Evolutionary conservation across 1,284 basidiomycete genomes (phyloP), one percentile per base, ranked within the genome.

Genomic region (Phaffia rhodozyma): DNA sequence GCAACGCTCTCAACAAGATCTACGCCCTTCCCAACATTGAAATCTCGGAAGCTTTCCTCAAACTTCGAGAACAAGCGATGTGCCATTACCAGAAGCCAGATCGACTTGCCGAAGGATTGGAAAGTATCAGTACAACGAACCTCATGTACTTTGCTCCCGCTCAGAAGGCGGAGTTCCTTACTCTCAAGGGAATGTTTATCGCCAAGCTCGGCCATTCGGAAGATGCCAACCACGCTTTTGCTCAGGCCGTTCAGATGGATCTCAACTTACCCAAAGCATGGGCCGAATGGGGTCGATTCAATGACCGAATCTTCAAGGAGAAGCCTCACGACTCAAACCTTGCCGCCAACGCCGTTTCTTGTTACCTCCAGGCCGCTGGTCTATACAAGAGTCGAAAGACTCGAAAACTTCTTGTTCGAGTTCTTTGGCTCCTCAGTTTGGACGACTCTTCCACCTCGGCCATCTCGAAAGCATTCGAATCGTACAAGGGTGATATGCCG

Each of bases 101-200:
- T 68, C 94, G 97, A 75, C 83, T 97, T 67, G 86, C 89, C 67
- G 87, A 91, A 13, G 97, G 97, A 51, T 79, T 98, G 51, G 96
- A 98, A 71, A 91, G 97, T 65, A 98, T 99, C 81, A 98, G 97
- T 78, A 98, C 97, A n/a, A 99, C 96, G 30, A 99, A 99, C 75
- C 79, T 99, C 66, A 91, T 97, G 83, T 99, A 97, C 80, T 99
- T 99, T 78, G 91, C 91, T 20, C 84, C 81, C 9, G 78, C 85
- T 5, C 96, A 99, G 74, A 98, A 98, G 76, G 91, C 96, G 38
- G 96, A 99, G 75, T 99, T 99, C 78, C 92, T 92, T 75, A 98
- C 94, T n/a, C 79, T 98, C 73, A 99, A 99, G 77, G 96, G 91
- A 59, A 97, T 98, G 91, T 99, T 98, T 79, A 87, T 97, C 70